Evolutionary conservation across 345 rosid genomes (phyloP).

Genomic region (Brassica rapa): DNA sequence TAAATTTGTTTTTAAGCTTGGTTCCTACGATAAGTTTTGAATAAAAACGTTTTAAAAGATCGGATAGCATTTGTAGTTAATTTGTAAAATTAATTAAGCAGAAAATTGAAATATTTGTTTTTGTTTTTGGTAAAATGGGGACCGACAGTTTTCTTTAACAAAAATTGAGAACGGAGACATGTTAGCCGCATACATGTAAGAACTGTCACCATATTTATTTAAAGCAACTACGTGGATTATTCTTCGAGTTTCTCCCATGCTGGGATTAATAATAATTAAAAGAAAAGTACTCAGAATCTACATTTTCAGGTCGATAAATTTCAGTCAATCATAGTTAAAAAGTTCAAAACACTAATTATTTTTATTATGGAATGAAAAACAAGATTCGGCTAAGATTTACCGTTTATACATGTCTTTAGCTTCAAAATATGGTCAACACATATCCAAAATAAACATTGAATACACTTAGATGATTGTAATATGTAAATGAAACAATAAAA

Average conservation of each 20-base stretch:
- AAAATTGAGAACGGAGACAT: constrained; percentile 12
- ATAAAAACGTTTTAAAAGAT: not conserved
- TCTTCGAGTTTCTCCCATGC: constrained; percentile 8
- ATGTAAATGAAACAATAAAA: not conserved
- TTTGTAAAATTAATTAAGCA: not conserved
- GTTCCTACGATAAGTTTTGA: not conserved
- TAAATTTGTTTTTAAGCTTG: not conserved
- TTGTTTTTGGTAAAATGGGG: constrained; percentile 1
- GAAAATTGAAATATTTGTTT: not conserved
- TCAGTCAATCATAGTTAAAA: constrained; percentile 13
- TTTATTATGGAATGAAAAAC: not conserved
- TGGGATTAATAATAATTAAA: not conserved
- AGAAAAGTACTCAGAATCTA: not conserved
- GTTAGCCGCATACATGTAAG: constrained; percentile 9
- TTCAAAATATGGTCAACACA: not conserved
- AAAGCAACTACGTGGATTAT: not conserved
- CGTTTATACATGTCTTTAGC: not conserved
- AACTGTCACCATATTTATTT: constrained; percentile 4
- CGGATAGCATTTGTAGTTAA: not conserved
- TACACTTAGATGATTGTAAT: not conserved
- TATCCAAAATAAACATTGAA: not conserved
- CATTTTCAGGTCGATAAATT: constrained; percentile 12
- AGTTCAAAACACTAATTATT: not conserved
- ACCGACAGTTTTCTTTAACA: constrained; percentile 9
- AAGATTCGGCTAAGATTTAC: not conserved